Evolutionary conservation across 139 green algal genomes (phyloP).

Genomic region (Edaphochlamys debaryana): DNA sequence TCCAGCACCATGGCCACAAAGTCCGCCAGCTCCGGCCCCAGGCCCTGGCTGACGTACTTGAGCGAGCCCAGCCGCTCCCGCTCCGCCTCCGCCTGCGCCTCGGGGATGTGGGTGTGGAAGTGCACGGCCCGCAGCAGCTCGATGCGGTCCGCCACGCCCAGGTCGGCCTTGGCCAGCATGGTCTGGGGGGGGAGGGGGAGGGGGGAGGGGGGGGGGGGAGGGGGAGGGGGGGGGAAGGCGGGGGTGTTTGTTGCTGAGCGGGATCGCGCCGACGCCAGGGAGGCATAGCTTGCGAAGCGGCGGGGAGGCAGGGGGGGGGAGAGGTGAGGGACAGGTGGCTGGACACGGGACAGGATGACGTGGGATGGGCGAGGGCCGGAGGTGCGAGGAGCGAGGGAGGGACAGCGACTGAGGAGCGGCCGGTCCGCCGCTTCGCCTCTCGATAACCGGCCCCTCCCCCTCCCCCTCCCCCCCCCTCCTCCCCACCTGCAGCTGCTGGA

Average conservation of each 20-base stretch:
- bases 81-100: slow-evolving; percentile 7
- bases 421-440: no score
- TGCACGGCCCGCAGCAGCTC: slow-evolving; percentile 52
- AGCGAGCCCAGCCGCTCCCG: slow-evolving; percentile 19
- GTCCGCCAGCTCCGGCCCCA: slow-evolving; percentile 48
- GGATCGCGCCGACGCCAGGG: no score
- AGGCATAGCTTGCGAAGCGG: no score
- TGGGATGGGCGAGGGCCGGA: no score
- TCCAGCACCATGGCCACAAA: slow-evolving; percentile 56
- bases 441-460: no score
- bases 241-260: no score
- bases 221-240: neutral
- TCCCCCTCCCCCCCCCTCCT: no score
- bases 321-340: no score
- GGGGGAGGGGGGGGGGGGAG: neutral
- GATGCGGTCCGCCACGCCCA: slow-evolving; percentile 51
- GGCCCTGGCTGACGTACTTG: slow-evolving; percentile 54
- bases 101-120: slow-evolving; percentile 43
- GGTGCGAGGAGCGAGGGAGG: no score
- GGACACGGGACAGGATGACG: no score
- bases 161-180: slow-evolving; percentile 46
- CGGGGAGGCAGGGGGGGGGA: no score
- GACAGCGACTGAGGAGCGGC: no score
- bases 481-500: slow-evolving; percentile 21
- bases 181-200: neutral